These are phyloP conservation scores for Apiospora malaysiana DNA, from an alignment of 2,329 filamentous ascomycete species.

Conservation along the genomic window DNA sequence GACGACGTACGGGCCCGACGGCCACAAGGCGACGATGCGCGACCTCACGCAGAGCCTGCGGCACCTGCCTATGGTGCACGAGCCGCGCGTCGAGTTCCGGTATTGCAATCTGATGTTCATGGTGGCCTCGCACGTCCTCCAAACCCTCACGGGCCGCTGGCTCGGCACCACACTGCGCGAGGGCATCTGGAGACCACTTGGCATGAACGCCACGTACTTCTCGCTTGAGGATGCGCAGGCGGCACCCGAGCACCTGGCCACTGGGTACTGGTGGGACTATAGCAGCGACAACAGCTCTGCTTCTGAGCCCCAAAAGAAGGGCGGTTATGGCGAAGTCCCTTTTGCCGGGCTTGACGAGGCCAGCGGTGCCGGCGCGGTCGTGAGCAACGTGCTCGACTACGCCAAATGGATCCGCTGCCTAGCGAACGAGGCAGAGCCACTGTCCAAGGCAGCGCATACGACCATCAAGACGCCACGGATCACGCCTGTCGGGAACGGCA, in stretches of 20 bases:
- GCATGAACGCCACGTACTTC: constrained; percentile 49
- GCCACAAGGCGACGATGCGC: constrained; percentile 39
- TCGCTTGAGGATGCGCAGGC: constrained; percentile 38
- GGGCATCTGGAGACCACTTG: constrained; percentile 49
- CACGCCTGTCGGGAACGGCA: constrained; percentile 28
- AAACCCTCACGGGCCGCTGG: constrained; percentile 46
- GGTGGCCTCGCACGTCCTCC: constrained; percentile 50
- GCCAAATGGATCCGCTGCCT: constrained; percentile 57
- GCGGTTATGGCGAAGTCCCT: constrained; percentile 34
- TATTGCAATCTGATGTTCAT: constrained; percentile 62
- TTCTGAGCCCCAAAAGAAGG: background rate
- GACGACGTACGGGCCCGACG: constrained; percentile 38
- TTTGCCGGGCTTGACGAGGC: constrained; percentile 36
- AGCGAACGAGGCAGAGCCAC: constrained; percentile 44
- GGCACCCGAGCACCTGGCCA: constrained; percentile 43
- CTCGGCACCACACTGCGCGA: constrained; percentile 48
- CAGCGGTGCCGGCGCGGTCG: constrained; percentile 48
- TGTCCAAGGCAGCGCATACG: constrained; percentile 40
- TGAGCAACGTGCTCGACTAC: constrained; percentile 57
- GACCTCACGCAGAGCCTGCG: constrained; percentile 48
- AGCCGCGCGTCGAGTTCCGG: constrained; percentile 51
- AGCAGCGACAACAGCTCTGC: background rate
- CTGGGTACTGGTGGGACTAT: constrained; percentile 49
- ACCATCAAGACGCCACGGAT: constrained; percentile 43
- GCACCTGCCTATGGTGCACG: constrained; percentile 49